phyloP scores from a whole-genome alignment of 2,329 filamentous ascomycete genomes.

The Exophiala spinifera region DNA sequence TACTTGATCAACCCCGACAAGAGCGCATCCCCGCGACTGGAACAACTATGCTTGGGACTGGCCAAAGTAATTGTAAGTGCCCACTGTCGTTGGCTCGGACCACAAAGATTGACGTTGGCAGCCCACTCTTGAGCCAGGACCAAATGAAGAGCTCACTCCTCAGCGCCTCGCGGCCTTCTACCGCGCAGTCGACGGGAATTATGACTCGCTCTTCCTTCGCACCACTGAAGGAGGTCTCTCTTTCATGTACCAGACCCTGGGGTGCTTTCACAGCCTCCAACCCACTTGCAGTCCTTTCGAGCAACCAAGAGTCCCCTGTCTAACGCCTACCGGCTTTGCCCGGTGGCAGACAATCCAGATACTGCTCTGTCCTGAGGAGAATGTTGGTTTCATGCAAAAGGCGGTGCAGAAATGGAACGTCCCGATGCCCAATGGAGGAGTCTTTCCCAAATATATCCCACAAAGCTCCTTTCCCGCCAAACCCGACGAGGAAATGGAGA shows the following conservation, averaged over 20 bases:
- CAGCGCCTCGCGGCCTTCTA: conserved; percentile 75
- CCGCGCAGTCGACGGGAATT: conserved; percentile 69
- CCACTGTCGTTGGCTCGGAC: not conserved
- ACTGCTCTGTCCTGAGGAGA: conserved; percentile 80
- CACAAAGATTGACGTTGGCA: conserved; percentile 15
- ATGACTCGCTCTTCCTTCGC: conserved; percentile 74
- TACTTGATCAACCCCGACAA: conserved; percentile 67
- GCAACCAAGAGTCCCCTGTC: conserved; percentile 73
- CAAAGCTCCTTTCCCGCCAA: conserved; percentile 68
- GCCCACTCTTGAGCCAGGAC: conserved; percentile 29
- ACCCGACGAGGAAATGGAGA: conserved; percentile 75
- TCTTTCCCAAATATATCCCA: conserved; percentile 61
- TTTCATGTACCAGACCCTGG: conserved; percentile 87
- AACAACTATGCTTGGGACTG: conserved; percentile 66
- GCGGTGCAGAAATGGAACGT: conserved; percentile 76
- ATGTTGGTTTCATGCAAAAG: conserved; percentile 77
- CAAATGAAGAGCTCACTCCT: conserved; percentile 51
- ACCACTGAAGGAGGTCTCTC: conserved; percentile 73
- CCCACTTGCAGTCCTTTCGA: conserved; percentile 67
- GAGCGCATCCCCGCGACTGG: conserved; percentile 62
- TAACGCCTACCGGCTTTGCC: conserved; percentile 81
- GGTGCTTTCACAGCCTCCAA: conserved; percentile 84
- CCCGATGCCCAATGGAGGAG: conserved; percentile 64
- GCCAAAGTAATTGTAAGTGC: conserved; percentile 66
- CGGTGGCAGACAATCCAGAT: conserved; percentile 93